Evolutionary conservation across 345 rosid species (phyloP).

Genomic region (Gossypium herbaceum): DNA sequence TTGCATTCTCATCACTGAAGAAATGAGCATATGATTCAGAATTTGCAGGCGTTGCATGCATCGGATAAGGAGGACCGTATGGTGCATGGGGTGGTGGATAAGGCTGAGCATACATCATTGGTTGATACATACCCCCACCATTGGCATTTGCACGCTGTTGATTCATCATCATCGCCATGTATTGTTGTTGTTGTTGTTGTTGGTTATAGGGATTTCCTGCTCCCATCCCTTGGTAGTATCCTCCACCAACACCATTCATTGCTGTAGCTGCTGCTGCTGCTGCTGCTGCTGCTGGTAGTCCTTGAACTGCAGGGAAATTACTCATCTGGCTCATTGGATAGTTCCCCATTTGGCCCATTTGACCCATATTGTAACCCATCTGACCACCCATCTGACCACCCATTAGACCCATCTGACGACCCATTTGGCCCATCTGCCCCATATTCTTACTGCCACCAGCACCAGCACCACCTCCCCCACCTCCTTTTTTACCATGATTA

Average conservation of each 20-base stretch:
- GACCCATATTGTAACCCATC: conserved; percentile 14
- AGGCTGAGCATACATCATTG: conserved; percentile 67
- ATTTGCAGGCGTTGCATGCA: background rate
- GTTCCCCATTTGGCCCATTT: conserved; percentile 31
- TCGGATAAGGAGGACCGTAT: background rate
- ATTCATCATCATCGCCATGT: conserved; percentile 69
- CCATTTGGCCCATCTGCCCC: conserved; percentile 24
- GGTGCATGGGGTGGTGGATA: conserved; percentile 32
- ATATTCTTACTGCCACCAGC: conserved; percentile 25
- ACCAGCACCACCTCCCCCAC: conserved; percentile 18
- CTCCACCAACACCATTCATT: conserved; percentile 39
- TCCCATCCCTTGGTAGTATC: conserved; percentile 41
- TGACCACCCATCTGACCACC: conserved; percentile 19
- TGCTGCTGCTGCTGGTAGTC: conserved; percentile 42
- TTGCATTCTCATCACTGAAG: conserved; percentile 88
- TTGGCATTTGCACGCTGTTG: conserved; percentile 46
- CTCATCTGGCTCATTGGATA: conserved; percentile 45
- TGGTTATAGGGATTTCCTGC: conserved; percentile 53
- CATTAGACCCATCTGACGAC: conserved; percentile 15
- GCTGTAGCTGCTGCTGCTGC: background rate
- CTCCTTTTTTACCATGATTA: conserved; percentile 29
- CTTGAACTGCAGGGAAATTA: conserved; percentile 59
- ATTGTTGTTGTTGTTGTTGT: conserved; percentile 58
- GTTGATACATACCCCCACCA: conserved; percentile 65
- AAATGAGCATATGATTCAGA: conserved; percentile 56